A percentile compares a stretch with the other conserved stretches of the same genome.
Conservation (phyloP, 2,329 filamentous ascomycete species). For the Penicillium corylophilum region DNA sequence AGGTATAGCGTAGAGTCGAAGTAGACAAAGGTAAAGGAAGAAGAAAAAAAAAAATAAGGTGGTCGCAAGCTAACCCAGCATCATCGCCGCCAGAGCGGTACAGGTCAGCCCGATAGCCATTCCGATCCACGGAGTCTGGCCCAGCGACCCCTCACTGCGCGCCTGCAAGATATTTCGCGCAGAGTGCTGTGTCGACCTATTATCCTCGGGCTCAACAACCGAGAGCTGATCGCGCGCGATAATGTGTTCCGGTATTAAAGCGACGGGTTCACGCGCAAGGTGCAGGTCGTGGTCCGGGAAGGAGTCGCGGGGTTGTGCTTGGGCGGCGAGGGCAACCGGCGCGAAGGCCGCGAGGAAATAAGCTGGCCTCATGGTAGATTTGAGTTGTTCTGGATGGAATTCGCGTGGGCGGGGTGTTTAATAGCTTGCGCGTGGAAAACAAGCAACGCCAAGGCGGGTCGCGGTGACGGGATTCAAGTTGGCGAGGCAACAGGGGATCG, state of each 20-base stretch:
- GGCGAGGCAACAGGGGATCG: constrained; percentile 21
- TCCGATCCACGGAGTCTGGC: constrained; percentile 43
- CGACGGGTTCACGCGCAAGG: constrained; percentile 16
- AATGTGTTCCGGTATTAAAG: constrained; percentile 21
- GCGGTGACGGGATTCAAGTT: constrained; percentile 15
- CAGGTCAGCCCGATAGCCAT: constrained; percentile 43
- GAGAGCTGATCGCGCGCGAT: constrained; percentile 4
- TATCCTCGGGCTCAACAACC: constrained; percentile 1
- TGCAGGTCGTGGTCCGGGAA: constrained; percentile 9
- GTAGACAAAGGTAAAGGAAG: background rate
- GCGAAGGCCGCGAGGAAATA: constrained; percentile 18
- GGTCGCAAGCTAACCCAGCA: constrained; percentile 31
- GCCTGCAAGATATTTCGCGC: constrained; percentile 30
- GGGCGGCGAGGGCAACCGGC: constrained; percentile 20
- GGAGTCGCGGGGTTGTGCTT: constrained; percentile 10
- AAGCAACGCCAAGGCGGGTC: constrained; percentile 30
- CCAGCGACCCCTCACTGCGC: constrained; percentile 40
- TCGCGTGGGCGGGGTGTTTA: constrained; percentile 7
- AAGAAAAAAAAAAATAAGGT: background rate
- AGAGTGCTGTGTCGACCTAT: constrained; percentile 7
- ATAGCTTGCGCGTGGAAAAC: constrained; percentile 8
- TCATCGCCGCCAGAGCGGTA: constrained; percentile 40
- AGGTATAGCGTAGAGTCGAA: background rate
- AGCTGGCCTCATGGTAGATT: constrained; percentile 18
- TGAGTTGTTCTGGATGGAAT: background rate